Evolutionary conservation across 805 yeast genomes (phyloP), one percentile per base, ranked within the genome.

Genomic region (Nakazawaea sp.): DNA sequence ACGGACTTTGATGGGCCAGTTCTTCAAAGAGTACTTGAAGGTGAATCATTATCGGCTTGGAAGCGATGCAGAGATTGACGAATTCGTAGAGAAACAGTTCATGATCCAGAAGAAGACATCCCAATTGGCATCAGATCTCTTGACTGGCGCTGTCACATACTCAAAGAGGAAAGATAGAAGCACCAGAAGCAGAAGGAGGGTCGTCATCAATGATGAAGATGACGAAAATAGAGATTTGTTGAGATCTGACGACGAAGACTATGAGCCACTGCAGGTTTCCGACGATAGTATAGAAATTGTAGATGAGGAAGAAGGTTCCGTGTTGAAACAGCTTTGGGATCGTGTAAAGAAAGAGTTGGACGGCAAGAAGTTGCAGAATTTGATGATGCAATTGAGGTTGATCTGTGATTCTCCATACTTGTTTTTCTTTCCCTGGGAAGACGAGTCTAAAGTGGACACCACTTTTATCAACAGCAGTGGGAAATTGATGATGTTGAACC

Each of bases 321-420:
- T 36, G 4, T 35, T 54, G 12, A 32, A 35, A 3, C 36, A 38
- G 18, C 50, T 51, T 24, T 59, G 48, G 52, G 45, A 53, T 13
- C 52, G 58, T 33, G 55, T 67, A 5, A 53, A 55, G 18, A 61
- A 53, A 27, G 71, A 71, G 41, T 53, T 79, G 5, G 61, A 62
- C 15, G 58, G 62, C 26, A 80, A 79, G 46, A 67, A 66, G 34
- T 60, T 85, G 36, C 79, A 73, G 44, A 86, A 85, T 48, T 49
- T 76, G 48, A 66, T 83, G 61, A 86, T 89, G 86, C 97, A 89
- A 56, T 64, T 89, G 35, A 67, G 98, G 30, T 75, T 80, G 41
- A 72, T 86, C 7, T 88, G 96, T 47, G 81, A 87, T 50, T 81
- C 96, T 0, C 96, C 97, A 0, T 83, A 81, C 51, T 55, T 84